These are phyloP conservation scores for Rubus parviflorus DNA, from an alignment of 306 rosid genomes.

Conservation along the genomic window DNA sequence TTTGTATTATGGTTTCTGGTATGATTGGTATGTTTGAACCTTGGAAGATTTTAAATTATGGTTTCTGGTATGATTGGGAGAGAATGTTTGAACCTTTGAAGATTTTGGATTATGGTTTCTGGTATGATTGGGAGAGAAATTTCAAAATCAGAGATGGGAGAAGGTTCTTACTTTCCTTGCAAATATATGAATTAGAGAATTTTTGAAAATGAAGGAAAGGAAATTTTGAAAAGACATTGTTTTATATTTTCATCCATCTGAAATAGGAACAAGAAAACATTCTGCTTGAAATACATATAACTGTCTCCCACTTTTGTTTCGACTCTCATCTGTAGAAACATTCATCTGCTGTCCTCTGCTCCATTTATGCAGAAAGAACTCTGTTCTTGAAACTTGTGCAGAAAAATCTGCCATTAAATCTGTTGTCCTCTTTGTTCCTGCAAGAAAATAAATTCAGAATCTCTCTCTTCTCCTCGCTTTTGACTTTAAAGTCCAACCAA, in stretches of 20 bases:
- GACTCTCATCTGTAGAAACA: conserved; percentile 29
- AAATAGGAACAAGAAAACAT: background rate
- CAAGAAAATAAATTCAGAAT: conserved; percentile 7
- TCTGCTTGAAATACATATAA: background rate
- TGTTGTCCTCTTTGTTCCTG: conserved; percentile 24
- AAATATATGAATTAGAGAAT: background rate
- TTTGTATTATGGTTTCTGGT: too few species aligned
- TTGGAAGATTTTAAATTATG: too few species aligned
- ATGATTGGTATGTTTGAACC: too few species aligned
- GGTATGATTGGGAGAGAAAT: background rate
- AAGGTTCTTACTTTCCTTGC: conserved; percentile 7
- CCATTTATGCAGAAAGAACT: conserved; percentile 30
- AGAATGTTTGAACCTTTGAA: too few species aligned
- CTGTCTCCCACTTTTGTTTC: conserved; percentile 39
- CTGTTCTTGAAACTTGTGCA: conserved; percentile 36
- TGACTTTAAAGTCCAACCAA: conserved; percentile 37
- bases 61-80: too few species aligned
- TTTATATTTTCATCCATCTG: conserved; percentile 4
- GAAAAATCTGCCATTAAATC: conserved; percentile 26
- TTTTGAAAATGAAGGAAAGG: conserved; percentile 30
- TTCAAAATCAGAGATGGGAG: conserved; percentile 14
- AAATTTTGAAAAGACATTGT: background rate
- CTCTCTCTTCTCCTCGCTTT: conserved; percentile 22
- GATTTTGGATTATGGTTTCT: too few species aligned
- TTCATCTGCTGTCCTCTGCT: conserved; percentile 35